Base-by-base conservation (phyloP, 2,329 filamentous ascomycete genomes). In the Trichoderma pleuroti region DNA sequence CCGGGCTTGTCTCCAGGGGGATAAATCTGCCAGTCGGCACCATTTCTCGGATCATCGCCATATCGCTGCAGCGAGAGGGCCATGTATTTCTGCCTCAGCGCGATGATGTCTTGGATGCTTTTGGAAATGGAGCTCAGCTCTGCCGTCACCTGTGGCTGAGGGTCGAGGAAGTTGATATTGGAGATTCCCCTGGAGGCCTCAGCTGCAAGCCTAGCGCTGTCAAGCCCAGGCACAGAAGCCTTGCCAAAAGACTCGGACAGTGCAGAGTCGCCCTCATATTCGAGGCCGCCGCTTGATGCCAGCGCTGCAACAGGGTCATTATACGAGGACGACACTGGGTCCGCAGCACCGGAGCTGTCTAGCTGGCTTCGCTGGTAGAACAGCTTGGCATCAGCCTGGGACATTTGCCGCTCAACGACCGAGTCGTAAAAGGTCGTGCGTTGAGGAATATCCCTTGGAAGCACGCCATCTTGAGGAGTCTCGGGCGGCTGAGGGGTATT, bases 371-470 rank as follows among this genome's bases (percentile, higher is more conserved):
- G 66, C 39, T 68, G 66, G 9, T 68, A 68, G 26, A 68, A 68
- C 56, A 68, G 66, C 39, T 68, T 68, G 4, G 66, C 66, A 28
- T 68, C 66, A 10, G 66, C 49, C 10, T 68, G 66, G 21, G 54
- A 49, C 66, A 68, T 68, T 36, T 68, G 66, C 26, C 66, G 66
- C 56, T 68, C 66, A 36, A 68, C 66, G 39, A 68, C 66, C 1
- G 66, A 68, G 56, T 68, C 66, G 56, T 68, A 68, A 18, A 61
- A 60, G 10, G 66, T 68, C 6, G 66, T 68, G 54, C 66, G 66
- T 11, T 49, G 66, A 14, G 66, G 54, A 36, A 68, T 68, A 60
- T 68, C 66, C 61, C 66, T 60, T 34, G 66, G 66, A 18, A 68
- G 66, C 39, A 68, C 56, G 28, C 26, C 66, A 68, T 68, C 66